A percentile compares a stretch with the other conserved stretches of the same genome.
Evolutionary conservation across 2,329 filamentous ascomycete species (phyloP).

Genomic region (Neodidymelliopsis sp.): DNA sequence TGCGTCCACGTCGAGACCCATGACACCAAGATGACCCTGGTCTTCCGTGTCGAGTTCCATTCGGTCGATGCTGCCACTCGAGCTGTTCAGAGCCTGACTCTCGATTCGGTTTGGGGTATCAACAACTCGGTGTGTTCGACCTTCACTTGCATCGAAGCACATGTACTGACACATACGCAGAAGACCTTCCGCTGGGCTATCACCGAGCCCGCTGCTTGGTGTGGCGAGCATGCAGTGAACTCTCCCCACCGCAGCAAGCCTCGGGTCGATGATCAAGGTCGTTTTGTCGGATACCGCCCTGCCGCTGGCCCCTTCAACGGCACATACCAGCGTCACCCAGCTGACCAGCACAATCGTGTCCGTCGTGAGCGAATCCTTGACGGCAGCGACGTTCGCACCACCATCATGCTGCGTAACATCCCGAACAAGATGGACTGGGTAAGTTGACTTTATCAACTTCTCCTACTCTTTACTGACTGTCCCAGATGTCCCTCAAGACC

Average conservation of each 20-base stretch:
- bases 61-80: conserved; percentile 40
- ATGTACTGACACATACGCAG: conserved; percentile 29
- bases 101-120: conserved; percentile 21
- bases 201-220: conserved; percentile 25
- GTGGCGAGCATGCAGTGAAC: conserved; percentile 26
- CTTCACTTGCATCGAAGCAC: conserved; percentile 5
- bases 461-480: conserved; percentile 22
- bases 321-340: conserved; percentile 25
- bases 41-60: conserved; percentile 44
- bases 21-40: conserved; percentile 22
- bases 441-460: conserved; percentile 21
- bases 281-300: conserved; percentile 28
- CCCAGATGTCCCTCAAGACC: conserved; percentile 65
- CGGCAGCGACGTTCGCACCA: conserved; percentile 60
- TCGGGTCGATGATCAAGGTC: conserved; percentile 33
- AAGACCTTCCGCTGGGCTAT: conserved; percentile 32
- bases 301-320: conserved; percentile 4
- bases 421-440: conserved; percentile 83
- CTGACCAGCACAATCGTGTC: conserved; percentile 51
- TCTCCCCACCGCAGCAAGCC: conserved; percentile 32
- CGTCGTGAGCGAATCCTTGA: conserved; percentile 46
- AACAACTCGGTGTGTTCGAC: conserved; percentile 23
- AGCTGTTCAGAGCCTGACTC: conserved; percentile 27
- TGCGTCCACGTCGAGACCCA: conserved; percentile 30
- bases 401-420: conserved; percentile 92